Conservation (phyloP, 768 basidiomycete genomes). For the Ephemerocybe angulata region DNA sequence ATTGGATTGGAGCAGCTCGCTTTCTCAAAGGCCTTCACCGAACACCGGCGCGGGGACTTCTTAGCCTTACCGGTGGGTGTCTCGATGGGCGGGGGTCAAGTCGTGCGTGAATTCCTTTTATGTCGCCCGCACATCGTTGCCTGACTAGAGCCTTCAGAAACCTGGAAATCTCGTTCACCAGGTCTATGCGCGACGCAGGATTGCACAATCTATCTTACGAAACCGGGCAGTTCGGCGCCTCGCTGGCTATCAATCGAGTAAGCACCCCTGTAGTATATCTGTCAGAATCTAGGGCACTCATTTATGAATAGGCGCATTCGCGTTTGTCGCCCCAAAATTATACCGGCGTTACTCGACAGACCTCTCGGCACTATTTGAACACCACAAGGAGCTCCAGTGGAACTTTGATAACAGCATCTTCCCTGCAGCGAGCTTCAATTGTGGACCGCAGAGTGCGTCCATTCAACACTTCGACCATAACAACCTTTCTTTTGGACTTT, state of each 20-base stretch:
- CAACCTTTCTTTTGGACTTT: constrained; percentile 2
- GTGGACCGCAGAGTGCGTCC: background rate
- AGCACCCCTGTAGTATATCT: background rate
- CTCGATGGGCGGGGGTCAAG: background rate
- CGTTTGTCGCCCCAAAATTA: background rate
- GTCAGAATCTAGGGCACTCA: background rate
- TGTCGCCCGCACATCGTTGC: background rate
- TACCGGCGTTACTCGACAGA: background rate
- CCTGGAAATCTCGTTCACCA: background rate
- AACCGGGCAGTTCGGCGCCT: background rate
- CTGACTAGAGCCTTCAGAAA: background rate
- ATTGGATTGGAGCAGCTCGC: background rate
- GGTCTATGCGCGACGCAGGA: background rate
- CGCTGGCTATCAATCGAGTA: background rate
- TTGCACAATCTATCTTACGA: background rate
- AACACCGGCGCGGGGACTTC: background rate
- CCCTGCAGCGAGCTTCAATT: background rate
- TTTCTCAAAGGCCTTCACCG: background rate
- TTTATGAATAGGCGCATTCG: background rate
- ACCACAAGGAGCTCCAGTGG: background rate
- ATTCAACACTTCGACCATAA: background rate
- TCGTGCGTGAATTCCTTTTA: background rate
- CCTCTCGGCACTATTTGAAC: background rate
- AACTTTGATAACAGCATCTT: background rate
- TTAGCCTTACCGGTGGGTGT: background rate